These are phyloP conservation scores for Penicillium sp. DNA, from an alignment of 2,329 filamentous ascomycete genomes.

Conservation along the genomic window DNA sequence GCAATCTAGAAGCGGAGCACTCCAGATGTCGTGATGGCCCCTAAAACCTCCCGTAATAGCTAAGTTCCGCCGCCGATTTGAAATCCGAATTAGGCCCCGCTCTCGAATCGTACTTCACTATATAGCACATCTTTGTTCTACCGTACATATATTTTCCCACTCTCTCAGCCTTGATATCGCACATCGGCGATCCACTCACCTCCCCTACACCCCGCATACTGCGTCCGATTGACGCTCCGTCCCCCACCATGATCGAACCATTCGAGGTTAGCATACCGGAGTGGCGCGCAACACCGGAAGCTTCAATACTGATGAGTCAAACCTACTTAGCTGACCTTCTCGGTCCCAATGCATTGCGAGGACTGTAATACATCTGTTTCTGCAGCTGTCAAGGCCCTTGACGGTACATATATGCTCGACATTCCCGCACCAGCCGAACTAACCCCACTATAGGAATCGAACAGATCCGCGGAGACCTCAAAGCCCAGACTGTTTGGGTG, in stretches of 20 bases:
- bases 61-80: conserved; percentile 25
- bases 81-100: conserved; percentile 32
- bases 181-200: background rate
- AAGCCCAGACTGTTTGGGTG: conserved; percentile 79
- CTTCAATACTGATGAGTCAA: conserved; percentile 18
- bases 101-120: background rate
- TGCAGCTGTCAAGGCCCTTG: conserved; percentile 71
- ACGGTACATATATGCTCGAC: conserved; percentile 49
- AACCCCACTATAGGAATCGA: conserved; percentile 63
- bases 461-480: conserved; percentile 78
- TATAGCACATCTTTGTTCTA: background rate
- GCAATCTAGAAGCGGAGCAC: background rate
- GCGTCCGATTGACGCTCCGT: conserved; percentile 11
- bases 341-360: conserved; percentile 90
- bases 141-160: background rate
- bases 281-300: background rate
- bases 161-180: background rate
- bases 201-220: background rate
- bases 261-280: conserved; percentile 43
- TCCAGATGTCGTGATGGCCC: background rate
- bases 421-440: background rate
- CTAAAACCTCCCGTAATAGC: background rate
- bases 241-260: conserved; percentile 44
- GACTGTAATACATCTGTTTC: conserved; percentile 85
- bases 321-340: conserved; percentile 77